These are phyloP conservation scores for Wallacemonas sp. DNA, from an alignment of 208 protist genomes.

Conservation along the genomic window DNA sequence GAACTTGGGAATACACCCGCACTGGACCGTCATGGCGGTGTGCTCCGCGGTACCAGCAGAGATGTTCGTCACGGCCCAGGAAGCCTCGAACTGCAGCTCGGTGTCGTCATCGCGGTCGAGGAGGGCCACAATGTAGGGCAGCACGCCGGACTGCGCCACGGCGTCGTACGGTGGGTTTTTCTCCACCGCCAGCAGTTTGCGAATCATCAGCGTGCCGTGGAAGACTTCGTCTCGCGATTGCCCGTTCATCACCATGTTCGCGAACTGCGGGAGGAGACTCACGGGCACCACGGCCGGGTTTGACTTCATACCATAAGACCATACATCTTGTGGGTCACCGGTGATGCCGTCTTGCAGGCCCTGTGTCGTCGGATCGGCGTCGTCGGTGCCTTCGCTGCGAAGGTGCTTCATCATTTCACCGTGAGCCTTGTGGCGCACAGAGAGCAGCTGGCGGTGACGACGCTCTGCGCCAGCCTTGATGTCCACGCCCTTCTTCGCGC, in stretches of 20 bases:
- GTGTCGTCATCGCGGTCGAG: slow-evolving; percentile 76
- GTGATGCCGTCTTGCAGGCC: not conserved
- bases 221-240: slow-evolving; percentile 53
- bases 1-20: slow-evolving; percentile 95
- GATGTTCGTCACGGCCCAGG: slow-evolving; percentile 99
- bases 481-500: slow-evolving; percentile 62
- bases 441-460: slow-evolving; percentile 67
- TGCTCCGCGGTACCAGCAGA: slow-evolving; percentile 96
- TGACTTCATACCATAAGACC: slow-evolving; percentile 46
- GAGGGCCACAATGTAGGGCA: slow-evolving; percentile 95
- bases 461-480: slow-evolving; percentile 65
- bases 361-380: no score
- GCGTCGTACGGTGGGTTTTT: slow-evolving; percentile 94
- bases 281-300: slow-evolving; percentile 64
- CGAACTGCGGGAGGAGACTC: slow-evolving; percentile 62
- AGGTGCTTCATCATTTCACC: slow-evolving; percentile 71
- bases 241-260: slow-evolving; percentile 55
- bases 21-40: slow-evolving; percentile 90
- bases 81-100: slow-evolving; percentile 97
- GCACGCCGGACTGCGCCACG: slow-evolving; percentile 92
- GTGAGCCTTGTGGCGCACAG: slow-evolving; percentile 58
- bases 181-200: slow-evolving; percentile 93
- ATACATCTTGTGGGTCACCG: slow-evolving; percentile 28
- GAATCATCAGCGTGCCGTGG: slow-evolving; percentile 79
- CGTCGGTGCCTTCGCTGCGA: slow-evolving; percentile 36